A percentile compares a stretch with the other conserved stretches of the same genome.
These are phyloP conservation scores for Nannochloris sp. DNA, from an alignment of 139 green algal genomes.

Conservation along the genomic window DNA sequence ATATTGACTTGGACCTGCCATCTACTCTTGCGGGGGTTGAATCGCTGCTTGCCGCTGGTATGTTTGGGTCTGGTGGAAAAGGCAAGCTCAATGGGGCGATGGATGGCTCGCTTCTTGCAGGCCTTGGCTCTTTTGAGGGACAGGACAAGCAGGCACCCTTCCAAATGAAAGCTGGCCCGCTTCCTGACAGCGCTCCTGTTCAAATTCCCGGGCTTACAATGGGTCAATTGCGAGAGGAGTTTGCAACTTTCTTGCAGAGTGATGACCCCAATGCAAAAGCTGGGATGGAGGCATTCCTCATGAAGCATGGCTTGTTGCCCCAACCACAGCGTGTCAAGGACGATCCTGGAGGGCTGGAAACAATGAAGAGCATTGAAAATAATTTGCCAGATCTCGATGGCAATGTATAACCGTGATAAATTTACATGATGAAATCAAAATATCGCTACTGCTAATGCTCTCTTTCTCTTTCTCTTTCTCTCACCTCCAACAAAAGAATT, in stretches of 20 bases:
- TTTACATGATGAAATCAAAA: too few species aligned
- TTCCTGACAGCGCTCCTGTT: slow-evolving; percentile 9
- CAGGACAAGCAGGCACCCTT: not conserved
- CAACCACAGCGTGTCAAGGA: not conserved
- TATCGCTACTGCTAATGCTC: too few species aligned
- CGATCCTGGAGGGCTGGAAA: slow-evolving; percentile 6
- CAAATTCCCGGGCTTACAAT: slow-evolving; percentile 7
- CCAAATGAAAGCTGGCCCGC: not conserved
- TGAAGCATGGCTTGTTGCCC: not conserved
- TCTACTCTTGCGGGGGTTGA: slow-evolving; percentile 8
- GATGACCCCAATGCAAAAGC: not conserved
- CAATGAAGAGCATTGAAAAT: slow-evolving; percentile 13
- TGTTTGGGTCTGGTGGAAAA: not conserved
- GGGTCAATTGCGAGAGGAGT: slow-evolving; percentile 20
- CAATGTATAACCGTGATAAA: not conserved
- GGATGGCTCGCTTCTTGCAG: not conserved
- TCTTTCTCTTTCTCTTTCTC: too few species aligned
- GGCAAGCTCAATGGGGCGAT: not conserved
- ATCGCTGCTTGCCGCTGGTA: not conserved
- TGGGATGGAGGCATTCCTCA: not conserved
- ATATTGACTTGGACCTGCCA: slow-evolving; percentile 18
- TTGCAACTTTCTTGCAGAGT: slow-evolving; percentile 6
- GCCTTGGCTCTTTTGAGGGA: slow-evolving; percentile 1
- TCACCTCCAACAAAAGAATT: too few species aligned
- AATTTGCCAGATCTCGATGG: not conserved